Percentiles rank a stretch among this genome's conserved stretches.
Conservation (phyloP, 192 early-diverging fungal species). For the Haplosporangium gracile region DNA sequence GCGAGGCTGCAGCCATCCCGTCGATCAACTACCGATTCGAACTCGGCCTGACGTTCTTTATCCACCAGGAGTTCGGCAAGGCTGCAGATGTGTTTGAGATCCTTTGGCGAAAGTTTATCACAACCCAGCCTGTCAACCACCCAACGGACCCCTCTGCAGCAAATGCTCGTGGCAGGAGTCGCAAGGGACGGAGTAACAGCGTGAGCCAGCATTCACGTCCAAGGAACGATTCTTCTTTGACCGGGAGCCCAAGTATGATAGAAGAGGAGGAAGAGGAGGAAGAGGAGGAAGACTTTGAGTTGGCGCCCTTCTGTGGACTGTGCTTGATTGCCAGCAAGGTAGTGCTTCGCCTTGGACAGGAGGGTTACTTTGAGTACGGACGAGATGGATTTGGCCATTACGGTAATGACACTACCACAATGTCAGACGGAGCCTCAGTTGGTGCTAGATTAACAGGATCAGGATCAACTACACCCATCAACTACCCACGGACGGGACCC, state of each 20-base stretch:
- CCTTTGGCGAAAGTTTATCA: constrained; percentile 46
- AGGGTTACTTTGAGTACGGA: constrained; percentile 38
- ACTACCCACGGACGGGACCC: constrained; percentile 22
- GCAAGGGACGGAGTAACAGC: constrained; percentile 33
- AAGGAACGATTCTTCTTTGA: neutral
- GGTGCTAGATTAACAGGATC: constrained; percentile 14
- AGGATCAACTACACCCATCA: constrained; percentile 27
- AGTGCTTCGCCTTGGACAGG: constrained; percentile 39
- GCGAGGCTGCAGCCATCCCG: constrained; percentile 49
- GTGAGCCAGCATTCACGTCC: constrained; percentile 15
- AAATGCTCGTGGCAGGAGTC: neutral
- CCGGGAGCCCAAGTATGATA: neutral
- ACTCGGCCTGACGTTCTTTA: constrained; percentile 57
- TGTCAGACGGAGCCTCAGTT: constrained; percentile 1
- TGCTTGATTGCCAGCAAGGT: constrained; percentile 57
- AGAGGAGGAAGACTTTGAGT: constrained; percentile 58
- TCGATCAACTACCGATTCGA: constrained; percentile 60
- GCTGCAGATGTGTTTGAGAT: constrained; percentile 60
- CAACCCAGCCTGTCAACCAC: neutral
- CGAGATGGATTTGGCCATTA: constrained; percentile 44
- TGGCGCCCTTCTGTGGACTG: constrained; percentile 60
- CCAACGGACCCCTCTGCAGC: neutral
- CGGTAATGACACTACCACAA: constrained; percentile 2
- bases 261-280: constrained; percentile 39
- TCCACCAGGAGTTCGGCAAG: constrained; percentile 53